Percentiles rank a stretch among this genome's conserved stretches.
Conservation (phyloP, 768 basidiomycete species). For the Postia placenta region DNA sequence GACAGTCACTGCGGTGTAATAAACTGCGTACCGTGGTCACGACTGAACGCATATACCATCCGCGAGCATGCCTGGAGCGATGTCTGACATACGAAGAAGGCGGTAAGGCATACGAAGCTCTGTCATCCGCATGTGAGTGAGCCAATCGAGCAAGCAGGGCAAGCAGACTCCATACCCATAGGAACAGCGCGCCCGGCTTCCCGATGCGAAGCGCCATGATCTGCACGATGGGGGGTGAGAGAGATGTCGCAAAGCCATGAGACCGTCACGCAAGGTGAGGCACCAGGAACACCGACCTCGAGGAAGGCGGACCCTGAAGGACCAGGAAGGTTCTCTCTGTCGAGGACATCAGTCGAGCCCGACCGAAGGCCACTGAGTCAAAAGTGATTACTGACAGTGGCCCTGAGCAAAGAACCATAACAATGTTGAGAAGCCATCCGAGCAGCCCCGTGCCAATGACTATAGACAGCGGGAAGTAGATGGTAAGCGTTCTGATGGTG, state of each 20-base stretch:
- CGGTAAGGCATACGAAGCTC: constrained; percentile 76
- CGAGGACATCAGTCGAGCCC: constrained; percentile 4
- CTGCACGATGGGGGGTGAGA: constrained; percentile 30
- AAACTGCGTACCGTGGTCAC: constrained; percentile 64
- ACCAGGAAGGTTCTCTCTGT: constrained; percentile 60
- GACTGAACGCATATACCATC: constrained; percentile 80
- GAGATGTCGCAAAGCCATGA: no score
- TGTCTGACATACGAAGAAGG: constrained; percentile 80
- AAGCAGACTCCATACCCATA: constrained; percentile 51
- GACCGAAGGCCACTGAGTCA: not conserved
- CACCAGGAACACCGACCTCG: constrained; percentile 35
- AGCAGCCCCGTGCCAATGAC: constrained; percentile 72
- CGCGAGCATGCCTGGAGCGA: constrained; percentile 80
- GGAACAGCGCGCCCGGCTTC: constrained; percentile 63
- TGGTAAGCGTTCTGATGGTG: not conserved
- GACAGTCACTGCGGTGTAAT: no score
- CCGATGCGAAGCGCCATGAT: constrained; percentile 77
- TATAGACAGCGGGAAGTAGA: constrained; percentile 19
- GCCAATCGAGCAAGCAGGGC: not conserved
- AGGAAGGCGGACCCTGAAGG: constrained; percentile 69
- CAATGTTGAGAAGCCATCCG: constrained; percentile 86
- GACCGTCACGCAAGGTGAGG: no score
- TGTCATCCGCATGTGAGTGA: constrained; percentile 15
- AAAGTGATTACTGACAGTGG: constrained; percentile 44
- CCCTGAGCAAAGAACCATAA: constrained; percentile 79